Conservation (phyloP, 495 filamentous ascomycete genomes). For the Penicillium ucsense region DNA sequence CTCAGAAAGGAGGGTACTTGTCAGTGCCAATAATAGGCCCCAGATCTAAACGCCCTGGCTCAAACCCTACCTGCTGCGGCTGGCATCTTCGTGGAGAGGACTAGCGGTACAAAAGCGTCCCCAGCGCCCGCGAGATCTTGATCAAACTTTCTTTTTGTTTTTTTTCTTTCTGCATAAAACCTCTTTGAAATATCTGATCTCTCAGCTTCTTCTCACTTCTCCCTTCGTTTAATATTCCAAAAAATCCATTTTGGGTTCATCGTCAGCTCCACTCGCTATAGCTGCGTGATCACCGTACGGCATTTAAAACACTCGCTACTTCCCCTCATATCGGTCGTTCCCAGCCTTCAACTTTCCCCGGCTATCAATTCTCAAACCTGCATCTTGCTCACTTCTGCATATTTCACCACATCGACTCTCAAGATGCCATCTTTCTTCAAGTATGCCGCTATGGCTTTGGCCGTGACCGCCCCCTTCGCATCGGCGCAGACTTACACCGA, state of each 20-base stretch:
- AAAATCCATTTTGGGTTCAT: not conserved
- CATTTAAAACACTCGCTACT: not conserved
- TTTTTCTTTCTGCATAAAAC: slow-evolving; percentile 1
- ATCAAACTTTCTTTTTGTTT: not conserved
- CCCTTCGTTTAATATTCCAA: not conserved
- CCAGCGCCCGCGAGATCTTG: slow-evolving; percentile 4
- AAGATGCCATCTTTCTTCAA: slow-evolving; percentile 26
- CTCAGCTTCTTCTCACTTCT: no score
- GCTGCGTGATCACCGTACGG: not conserved
- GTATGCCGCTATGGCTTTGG: slow-evolving; percentile 26
- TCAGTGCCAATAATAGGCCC: not conserved
- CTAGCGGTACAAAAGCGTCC: not conserved
- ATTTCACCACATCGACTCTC: not conserved
- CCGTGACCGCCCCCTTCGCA: slow-evolving; percentile 24
- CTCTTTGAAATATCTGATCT: not conserved
- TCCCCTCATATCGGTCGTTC: not conserved
- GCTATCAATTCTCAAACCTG: not conserved
- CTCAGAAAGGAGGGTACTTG: not conserved
- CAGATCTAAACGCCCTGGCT: not conserved
- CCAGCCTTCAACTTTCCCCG: not conserved
- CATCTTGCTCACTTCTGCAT: not conserved
- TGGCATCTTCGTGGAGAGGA: not conserved
- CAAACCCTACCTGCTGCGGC: no score
- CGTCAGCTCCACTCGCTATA: slow-evolving; percentile 1
- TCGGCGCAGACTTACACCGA: slow-evolving; percentile 39